Conservation (phyloP, 352 stramenopile genomes). For the Aphanomyces invadans region DNA sequence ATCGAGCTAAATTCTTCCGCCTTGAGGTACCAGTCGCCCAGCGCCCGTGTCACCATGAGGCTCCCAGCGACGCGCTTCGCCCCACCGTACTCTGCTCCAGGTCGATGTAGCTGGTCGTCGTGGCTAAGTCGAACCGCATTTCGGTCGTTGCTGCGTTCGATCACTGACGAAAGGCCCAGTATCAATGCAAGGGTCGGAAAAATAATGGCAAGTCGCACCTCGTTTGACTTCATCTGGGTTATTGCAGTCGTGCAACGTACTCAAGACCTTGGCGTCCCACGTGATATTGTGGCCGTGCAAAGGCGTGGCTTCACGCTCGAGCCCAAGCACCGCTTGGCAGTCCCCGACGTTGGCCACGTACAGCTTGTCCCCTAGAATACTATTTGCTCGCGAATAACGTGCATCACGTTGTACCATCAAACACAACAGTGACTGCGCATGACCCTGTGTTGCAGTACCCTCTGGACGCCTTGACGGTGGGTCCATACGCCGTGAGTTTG, state of each 20-base stretch:
- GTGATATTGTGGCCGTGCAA: not conserved
- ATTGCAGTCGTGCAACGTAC: conserved; percentile 38
- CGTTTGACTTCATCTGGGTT: conserved; percentile 39
- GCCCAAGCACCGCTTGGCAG: conserved; percentile 81
- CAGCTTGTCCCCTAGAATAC: conserved; percentile 27
- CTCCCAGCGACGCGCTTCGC: conserved; percentile 88
- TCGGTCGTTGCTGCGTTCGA: conserved; percentile 57
- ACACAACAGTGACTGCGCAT: conserved; percentile 52
- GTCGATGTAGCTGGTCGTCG: conserved; percentile 71
- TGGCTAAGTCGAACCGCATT: conserved; percentile 87
- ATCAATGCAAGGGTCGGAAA: too few relatives aligned
- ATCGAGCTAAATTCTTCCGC: conserved; percentile 84
- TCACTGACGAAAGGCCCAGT: conserved; percentile 30
- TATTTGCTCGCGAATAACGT: not conserved
- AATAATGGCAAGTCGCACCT: too few relatives aligned
- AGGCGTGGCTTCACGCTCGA: conserved; percentile 21
- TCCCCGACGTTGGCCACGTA: conserved; percentile 90
- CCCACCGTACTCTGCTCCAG: conserved; percentile 43
- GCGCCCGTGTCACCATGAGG: conserved; percentile 85
- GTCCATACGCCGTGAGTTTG: conserved; percentile 38
- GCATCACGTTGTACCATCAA: conserved; percentile 34
- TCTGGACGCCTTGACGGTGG: conserved; percentile 41
- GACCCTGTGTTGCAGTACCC: conserved; percentile 65
- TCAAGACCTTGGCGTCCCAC: conserved; percentile 18
- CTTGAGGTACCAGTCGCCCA: conserved; percentile 92